Evolutionary conservation across 2,329 filamentous ascomycete species (phyloP).

Genomic region (Ustilaginoidea virens): DNA sequence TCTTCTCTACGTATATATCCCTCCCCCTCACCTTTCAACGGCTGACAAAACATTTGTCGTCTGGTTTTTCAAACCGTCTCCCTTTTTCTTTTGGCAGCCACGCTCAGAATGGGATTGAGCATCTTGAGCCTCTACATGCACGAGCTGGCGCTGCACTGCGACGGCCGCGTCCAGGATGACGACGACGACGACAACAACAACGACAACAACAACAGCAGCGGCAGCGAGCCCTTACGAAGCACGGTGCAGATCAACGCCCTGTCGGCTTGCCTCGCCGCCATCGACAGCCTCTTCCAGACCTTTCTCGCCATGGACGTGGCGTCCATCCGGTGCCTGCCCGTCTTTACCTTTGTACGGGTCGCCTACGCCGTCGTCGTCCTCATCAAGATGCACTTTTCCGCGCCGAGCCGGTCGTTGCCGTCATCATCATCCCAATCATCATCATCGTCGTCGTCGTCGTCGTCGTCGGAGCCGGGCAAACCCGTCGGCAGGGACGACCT

Average conservation of each 20-base stretch:
- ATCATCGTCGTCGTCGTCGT: slow-evolving; percentile 51
- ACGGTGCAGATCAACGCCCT: slow-evolving; percentile 49
- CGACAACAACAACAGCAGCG: slow-evolving; percentile 23
- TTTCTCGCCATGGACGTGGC: slow-evolving; percentile 46
- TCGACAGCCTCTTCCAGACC: slow-evolving; percentile 49
- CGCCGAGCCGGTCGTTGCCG: slow-evolving; percentile 54
- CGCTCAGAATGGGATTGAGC: slow-evolving; percentile 47
- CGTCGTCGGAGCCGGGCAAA: slow-evolving; percentile 50
- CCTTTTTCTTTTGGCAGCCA: slow-evolving; percentile 26
- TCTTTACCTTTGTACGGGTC: slow-evolving; percentile 56
- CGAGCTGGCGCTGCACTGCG: slow-evolving; percentile 55
- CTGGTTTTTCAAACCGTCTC: too few relatives aligned
- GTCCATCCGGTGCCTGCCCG: slow-evolving; percentile 48
- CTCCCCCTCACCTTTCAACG: too few relatives aligned
- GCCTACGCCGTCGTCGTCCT: slow-evolving; percentile 57
- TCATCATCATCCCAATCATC: slow-evolving; percentile 57
- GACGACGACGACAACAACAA: slow-evolving; percentile 33
- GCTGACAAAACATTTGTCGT: too few relatives aligned
- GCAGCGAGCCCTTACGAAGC: slow-evolving; percentile 23
- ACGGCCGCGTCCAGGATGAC: too few relatives aligned
- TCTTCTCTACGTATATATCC: too few relatives aligned
- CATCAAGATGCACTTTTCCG: slow-evolving; percentile 59
- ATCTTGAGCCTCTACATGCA: slow-evolving; percentile 59
- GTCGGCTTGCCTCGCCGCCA: slow-evolving; percentile 48
- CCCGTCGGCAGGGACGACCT: slow-evolving; percentile 55